phyloP scores from a whole-genome alignment of 2,329 filamentous ascomycete species.

The Emergomyces orientalis region DNA sequence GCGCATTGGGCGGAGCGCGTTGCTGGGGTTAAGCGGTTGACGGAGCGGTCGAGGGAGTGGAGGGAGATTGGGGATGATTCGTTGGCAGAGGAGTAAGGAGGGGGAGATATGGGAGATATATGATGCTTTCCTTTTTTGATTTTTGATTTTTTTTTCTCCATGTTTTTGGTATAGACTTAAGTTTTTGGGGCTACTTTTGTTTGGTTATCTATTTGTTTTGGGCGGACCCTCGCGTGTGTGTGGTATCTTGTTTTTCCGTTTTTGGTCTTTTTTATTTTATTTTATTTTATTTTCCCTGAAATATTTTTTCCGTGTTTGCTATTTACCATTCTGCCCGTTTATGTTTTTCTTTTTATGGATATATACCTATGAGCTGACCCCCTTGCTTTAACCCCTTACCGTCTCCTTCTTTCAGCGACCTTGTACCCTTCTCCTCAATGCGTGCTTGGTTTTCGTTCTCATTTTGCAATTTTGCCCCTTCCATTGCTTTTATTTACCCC shows the following conservation, averaged over 20 bases:
- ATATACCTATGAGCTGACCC: neutral
- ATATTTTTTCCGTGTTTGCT: neutral
- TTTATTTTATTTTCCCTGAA: neutral
- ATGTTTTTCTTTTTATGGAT: neutral
- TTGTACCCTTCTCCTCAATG: neutral
- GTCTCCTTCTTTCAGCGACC: neutral
- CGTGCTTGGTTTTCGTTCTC: neutral
- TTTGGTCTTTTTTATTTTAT: slow-evolving; percentile 8
- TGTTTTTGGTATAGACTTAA: too few species aligned
- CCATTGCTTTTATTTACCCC: neutral
- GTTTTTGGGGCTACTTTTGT: too few species aligned
- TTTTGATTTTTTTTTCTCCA: slow-evolving; percentile 2
- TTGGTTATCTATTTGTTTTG: too few species aligned
- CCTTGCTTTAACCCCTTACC: neutral
- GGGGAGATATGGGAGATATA: slow-evolving; percentile 14
- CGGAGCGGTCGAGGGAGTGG: slow-evolving; percentile 83
- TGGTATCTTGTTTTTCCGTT: neutral
- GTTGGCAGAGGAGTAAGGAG: slow-evolving; percentile 41
- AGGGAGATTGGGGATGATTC: slow-evolving; percentile 72
- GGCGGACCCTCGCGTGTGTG: too few species aligned
- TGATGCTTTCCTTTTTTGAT: neutral
- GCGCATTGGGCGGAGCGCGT: slow-evolving; percentile 80
- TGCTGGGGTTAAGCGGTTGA: slow-evolving; percentile 67
- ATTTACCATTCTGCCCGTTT: neutral
- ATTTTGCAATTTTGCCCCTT: neutral